Percentiles rank a stretch among this genome's conserved stretches.
Evolutionary conservation across 768 basidiomycete genomes (phyloP).

Genomic region (Naematelia aurantialba): DNA sequence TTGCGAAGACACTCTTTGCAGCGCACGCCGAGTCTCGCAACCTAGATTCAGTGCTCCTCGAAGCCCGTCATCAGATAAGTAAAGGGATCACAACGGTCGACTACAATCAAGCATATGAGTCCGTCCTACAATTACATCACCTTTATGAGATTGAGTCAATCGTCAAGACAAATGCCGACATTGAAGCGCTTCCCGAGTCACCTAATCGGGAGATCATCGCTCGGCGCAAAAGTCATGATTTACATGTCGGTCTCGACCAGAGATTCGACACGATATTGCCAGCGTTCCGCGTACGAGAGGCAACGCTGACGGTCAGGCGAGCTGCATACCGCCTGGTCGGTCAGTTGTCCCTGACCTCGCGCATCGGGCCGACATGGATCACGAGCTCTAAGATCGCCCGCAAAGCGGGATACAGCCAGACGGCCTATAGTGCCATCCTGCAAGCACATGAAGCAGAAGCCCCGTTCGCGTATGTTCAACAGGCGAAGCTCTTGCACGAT

Average conservation of each 20-base stretch:
- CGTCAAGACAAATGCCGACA: slow-evolving; percentile 50
- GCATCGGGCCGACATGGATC: slow-evolving; percentile 83
- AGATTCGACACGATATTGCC: slow-evolving; percentile 65
- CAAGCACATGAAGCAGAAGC: slow-evolving; percentile 75
- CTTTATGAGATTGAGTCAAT: slow-evolving; percentile 75
- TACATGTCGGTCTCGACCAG: slow-evolving; percentile 57
- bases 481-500: slow-evolving; percentile 76
- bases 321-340: slow-evolving; percentile 62
- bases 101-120: slow-evolving; percentile 83
- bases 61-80: slow-evolving; percentile 70
- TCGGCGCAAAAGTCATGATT: slow-evolving; percentile 52
- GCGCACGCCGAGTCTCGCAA: slow-evolving; percentile 60
- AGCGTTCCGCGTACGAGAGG: slow-evolving; percentile 81
- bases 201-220: slow-evolving; percentile 7
- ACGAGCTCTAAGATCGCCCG: slow-evolving; percentile 91
- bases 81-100: slow-evolving; percentile 72
- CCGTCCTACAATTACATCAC: slow-evolving; percentile 76
- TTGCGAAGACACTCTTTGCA: slow-evolving; percentile 75
- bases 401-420: slow-evolving; percentile 92
- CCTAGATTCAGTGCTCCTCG: slow-evolving; percentile 7
- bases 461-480: slow-evolving; percentile 79
- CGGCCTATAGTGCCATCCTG: slow-evolving; percentile 89
- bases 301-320: slow-evolving; percentile 81
- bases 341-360: slow-evolving; percentile 41
- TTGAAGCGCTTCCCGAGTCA: slow-evolving; percentile 30